Evolutionary conservation across 495 filamentous ascomycete genomes (phyloP).

Genomic region (Chaetomium cochliodes): DNA sequence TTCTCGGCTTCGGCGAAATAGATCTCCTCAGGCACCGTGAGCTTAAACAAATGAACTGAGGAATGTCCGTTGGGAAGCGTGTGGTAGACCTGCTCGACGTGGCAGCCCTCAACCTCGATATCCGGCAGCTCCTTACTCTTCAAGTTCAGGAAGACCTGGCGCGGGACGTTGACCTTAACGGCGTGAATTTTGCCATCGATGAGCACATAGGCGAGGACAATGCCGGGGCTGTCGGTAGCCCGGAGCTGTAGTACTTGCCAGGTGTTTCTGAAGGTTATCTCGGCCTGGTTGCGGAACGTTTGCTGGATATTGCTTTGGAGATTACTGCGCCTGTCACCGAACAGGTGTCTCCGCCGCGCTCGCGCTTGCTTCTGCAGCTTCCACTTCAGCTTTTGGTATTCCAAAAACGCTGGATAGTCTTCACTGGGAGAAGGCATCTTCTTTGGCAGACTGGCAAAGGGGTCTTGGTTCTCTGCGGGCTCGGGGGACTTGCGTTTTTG

Average conservation of each 20-base stretch:
- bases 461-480: conserved; percentile 62
- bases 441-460: conserved; percentile 78
- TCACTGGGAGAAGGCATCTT: conserved; percentile 82
- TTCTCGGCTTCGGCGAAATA: conserved; percentile 82
- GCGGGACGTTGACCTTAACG: conserved; percentile 83
- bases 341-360: conserved; percentile 82
- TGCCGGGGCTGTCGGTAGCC: conserved; percentile 74
- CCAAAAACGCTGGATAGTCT: conserved; percentile 84
- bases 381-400: conserved; percentile 99
- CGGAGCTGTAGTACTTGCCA: conserved; percentile 93
- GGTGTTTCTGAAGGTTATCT: conserved; percentile 80
- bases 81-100: conserved; percentile 86
- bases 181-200: conserved; percentile 89
- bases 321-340: conserved; percentile 74
- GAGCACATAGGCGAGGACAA: conserved; percentile 84
- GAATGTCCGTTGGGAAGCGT: conserved; percentile 93
- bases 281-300: conserved; percentile 87
- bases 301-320: conserved; percentile 74
- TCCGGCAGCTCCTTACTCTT: conserved; percentile 83
- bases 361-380: conserved; percentile 94
- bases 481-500: conserved; percentile 84
- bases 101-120: conserved; percentile 81
- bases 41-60: conserved; percentile 89
- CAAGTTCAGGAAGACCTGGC: conserved; percentile 87
- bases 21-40: conserved; percentile 82